phyloP scores from a whole-genome alignment of 2,329 filamentous ascomycete genomes.

The Aspergillus sp. region DNA sequence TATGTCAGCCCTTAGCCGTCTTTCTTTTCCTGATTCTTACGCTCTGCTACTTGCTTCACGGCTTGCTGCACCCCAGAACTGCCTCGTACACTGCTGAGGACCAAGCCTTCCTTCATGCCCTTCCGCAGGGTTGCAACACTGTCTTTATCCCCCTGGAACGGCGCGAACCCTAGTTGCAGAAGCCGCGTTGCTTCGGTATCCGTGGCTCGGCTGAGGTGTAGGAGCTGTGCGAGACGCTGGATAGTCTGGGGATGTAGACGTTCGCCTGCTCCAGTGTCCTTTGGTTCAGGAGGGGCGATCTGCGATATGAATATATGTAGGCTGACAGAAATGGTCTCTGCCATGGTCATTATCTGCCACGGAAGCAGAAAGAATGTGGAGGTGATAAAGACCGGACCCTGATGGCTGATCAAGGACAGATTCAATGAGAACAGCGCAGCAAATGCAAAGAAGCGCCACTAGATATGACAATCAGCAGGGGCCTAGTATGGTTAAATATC shows the following conservation, averaged over 20 bases:
- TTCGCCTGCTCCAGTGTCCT: slow-evolving; percentile 32
- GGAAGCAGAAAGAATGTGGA: slow-evolving; percentile 61
- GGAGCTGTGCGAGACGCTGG: slow-evolving; percentile 67
- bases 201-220: slow-evolving; percentile 57
- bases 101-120: slow-evolving; percentile 80
- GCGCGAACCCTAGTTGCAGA: slow-evolving; percentile 75
- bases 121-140: slow-evolving; percentile 64
- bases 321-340: slow-evolving; percentile 73
- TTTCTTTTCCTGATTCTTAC: slow-evolving; percentile 47
- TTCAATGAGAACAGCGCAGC: slow-evolving; percentile 58
- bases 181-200: slow-evolving; percentile 70
- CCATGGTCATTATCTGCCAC: slow-evolving; percentile 77
- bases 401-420: slow-evolving; percentile 56
- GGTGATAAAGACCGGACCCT: slow-evolving; percentile 39
- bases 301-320: slow-evolving; percentile 81
- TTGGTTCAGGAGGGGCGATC: slow-evolving; percentile 66
- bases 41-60: slow-evolving; percentile 66
- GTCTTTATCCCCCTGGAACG: slow-evolving; percentile 72
- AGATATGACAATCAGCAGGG: slow-evolving; percentile 1
- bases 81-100: slow-evolving; percentile 78
- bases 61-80: slow-evolving; percentile 83
- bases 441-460: slow-evolving; percentile 56
- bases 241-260: slow-evolving; percentile 49
- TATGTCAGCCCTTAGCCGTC: slow-evolving; percentile 14
- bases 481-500: background rate